These are phyloP conservation scores for Hypoxylon fuscum DNA, from an alignment of 495 filamentous ascomycete species.

Conservation along the genomic window DNA sequence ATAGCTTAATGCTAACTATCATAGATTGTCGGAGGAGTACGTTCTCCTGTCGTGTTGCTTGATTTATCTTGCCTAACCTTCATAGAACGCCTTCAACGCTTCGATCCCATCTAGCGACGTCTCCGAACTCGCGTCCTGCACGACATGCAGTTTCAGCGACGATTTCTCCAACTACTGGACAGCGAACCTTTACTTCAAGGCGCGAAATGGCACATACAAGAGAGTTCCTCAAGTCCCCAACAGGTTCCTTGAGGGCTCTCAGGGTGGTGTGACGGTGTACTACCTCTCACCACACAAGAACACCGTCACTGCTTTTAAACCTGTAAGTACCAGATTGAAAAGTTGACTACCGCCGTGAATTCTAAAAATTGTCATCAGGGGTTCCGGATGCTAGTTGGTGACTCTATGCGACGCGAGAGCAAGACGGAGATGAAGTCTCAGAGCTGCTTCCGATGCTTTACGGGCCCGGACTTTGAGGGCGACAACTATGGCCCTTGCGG, in stretches of 20 bases:
- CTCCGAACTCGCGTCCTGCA: conserved; percentile 44
- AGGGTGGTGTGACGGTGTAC: conserved; percentile 56
- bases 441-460: conserved; percentile 56
- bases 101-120: conserved; percentile 48
- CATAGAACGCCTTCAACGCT: conserved; percentile 48
- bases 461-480: conserved; percentile 50
- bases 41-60: background rate
- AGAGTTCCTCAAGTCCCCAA: conserved; percentile 54
- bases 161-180: conserved; percentile 59
- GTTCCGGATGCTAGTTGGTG: conserved; percentile 50
- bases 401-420: conserved; percentile 42
- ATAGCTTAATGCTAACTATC: conserved; percentile 3
- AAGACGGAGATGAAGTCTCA: conserved; percentile 44
- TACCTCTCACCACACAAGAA: conserved; percentile 53
- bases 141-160: conserved; percentile 49
- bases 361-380: conserved; percentile 35
- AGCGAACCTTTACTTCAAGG: conserved; percentile 53
- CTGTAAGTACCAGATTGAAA: conserved; percentile 42
- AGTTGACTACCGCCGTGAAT: background rate
- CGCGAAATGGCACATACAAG: conserved; percentile 53
- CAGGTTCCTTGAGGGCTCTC: conserved; percentile 44
- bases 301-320: conserved; percentile 57
- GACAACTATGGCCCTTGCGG: conserved; percentile 49
- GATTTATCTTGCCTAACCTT: background rate
- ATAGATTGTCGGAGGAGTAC: conserved; percentile 37